phyloP scores from a whole-genome alignment of 768 basidiomycete species.

The Candolleomyces efflorescens region DNA sequence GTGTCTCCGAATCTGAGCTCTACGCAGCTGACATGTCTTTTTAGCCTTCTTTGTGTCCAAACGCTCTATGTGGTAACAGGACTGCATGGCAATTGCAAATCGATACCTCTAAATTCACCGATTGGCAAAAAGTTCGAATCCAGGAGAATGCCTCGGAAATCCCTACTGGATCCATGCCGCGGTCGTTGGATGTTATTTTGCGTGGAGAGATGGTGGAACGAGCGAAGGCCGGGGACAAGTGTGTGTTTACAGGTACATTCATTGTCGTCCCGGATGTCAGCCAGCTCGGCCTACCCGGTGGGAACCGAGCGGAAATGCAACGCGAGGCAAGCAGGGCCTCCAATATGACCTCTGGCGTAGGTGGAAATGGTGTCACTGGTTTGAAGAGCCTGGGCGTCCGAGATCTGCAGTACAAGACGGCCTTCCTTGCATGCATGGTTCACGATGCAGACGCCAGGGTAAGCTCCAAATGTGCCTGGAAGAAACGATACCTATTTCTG shows the following conservation, averaged over 20 bases:
- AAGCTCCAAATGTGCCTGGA: conserved; percentile 25
- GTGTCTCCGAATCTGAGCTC: neutral
- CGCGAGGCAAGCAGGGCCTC: conserved; percentile 74
- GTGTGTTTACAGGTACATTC: conserved; percentile 96
- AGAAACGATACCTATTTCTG: neutral
- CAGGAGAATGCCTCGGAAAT: conserved; percentile 99
- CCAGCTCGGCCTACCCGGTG: conserved; percentile 91
- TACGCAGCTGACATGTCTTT: conserved; percentile 6
- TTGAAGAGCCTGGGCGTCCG: conserved; percentile 92
- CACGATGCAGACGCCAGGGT: conserved; percentile 87
- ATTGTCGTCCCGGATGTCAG: conserved; percentile 98
- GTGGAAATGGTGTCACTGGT: conserved; percentile 85
- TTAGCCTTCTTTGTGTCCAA: conserved; percentile 91
- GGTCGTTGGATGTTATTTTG: conserved; percentile 93
- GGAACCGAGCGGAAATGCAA: conserved; percentile 87
- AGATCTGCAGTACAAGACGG: conserved; percentile 97
- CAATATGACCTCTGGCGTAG: conserved; percentile 57
- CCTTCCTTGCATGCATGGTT: conserved; percentile 97
- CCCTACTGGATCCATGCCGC: conserved; percentile 97
- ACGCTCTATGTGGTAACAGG: conserved; percentile 90
- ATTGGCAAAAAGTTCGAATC: conserved; percentile 99
- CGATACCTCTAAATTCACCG: conserved; percentile 93
- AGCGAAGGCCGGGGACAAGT: conserved; percentile 99
- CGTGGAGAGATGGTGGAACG: conserved; percentile 95
- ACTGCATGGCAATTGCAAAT: conserved; percentile 91